phyloP scores from a whole-genome alignment of 2,329 filamentous ascomycete genomes.

The Fusarium miscanthi region DNA sequence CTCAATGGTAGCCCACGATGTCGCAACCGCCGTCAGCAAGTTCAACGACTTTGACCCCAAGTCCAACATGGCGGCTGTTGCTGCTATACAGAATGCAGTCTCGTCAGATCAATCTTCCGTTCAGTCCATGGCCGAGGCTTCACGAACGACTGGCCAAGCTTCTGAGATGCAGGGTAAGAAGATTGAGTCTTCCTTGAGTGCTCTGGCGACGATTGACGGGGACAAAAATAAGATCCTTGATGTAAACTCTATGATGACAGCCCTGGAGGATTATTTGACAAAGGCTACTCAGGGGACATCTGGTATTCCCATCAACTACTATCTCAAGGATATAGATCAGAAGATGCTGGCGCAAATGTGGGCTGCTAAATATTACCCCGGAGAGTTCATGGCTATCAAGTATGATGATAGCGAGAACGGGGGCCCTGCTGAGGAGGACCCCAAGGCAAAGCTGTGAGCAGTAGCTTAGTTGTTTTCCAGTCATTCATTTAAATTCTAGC shows the following conservation, averaged over 20 bases:
- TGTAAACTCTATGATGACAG: conserved; percentile 29
- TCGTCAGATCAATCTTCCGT: background rate
- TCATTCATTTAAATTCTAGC: too few relatives aligned
- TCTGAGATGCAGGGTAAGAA: background rate
- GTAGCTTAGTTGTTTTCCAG: too few relatives aligned
- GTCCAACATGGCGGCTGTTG: background rate
- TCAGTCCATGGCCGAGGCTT: background rate
- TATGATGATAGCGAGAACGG: conserved; percentile 3
- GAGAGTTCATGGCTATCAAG: conserved; percentile 21
- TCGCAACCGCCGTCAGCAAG: background rate
- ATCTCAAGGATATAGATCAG: conserved; percentile 29
- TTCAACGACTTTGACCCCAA: conserved; percentile 1
- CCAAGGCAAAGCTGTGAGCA: background rate
- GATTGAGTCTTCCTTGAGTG: background rate
- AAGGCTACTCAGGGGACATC: conserved; percentile 2
- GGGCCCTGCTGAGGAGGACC: background rate
- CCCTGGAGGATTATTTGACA: conserved; percentile 24
- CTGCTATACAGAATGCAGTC: conserved; percentile 4
- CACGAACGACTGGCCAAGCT: background rate
- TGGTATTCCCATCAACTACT: conserved; percentile 35
- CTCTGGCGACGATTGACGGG: conserved; percentile 5
- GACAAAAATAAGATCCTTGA: conserved; percentile 22
- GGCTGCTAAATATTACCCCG: conserved; percentile 31
- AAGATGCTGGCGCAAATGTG: conserved; percentile 35
- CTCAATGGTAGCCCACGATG: background rate